Percentiles rank a stretch among this genome's conserved stretches.
phyloP scores from a whole-genome alignment of 495 filamentous ascomycete genomes.

The Tuber melanosporum region DNA sequence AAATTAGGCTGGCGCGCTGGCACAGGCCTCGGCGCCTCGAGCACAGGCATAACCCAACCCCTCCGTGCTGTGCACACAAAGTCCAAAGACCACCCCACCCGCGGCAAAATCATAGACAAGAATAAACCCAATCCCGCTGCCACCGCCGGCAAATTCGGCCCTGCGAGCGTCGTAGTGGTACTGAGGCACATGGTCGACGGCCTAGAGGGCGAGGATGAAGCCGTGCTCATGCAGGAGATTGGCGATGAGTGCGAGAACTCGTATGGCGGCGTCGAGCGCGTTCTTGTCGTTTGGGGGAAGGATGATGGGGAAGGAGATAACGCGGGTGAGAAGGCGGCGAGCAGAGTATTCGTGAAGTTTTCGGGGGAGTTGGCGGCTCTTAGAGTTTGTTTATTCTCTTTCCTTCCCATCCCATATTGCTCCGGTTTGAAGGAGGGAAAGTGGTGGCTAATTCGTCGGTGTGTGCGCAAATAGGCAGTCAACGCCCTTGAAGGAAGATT shows the following conservation, averaged over 20 bases:
- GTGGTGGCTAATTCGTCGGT: constrained; percentile 17
- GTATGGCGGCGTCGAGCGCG: constrained; percentile 81
- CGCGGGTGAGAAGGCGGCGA: constrained; percentile 30
- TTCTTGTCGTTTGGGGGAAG: constrained; percentile 58
- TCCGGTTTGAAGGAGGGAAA: not conserved
- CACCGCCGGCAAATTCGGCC: constrained; percentile 58
- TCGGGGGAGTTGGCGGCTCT: constrained; percentile 70
- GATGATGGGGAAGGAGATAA: not conserved
- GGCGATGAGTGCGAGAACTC: constrained; percentile 83
- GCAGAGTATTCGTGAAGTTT: constrained; percentile 86
- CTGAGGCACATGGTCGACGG: constrained; percentile 74
- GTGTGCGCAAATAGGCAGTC: constrained; percentile 56
- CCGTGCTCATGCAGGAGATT: constrained; percentile 85
- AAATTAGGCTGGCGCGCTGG: constrained; percentile 93
- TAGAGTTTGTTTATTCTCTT: constrained; percentile 52
- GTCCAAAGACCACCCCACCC: constrained; percentile 67
- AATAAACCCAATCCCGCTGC: constrained; percentile 47
- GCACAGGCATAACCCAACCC: constrained; percentile 73
- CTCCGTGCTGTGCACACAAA: constrained; percentile 75
- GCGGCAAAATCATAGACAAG: constrained; percentile 74
- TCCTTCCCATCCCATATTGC: not conserved
- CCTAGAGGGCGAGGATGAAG: constrained; percentile 58
- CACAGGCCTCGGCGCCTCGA: constrained; percentile 71
- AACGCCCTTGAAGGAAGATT: constrained; percentile 75
- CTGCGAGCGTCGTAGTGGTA: constrained; percentile 72